Percentiles rank a stretch among this genome's conserved stretches.
Conservation (phyloP, 352 stramenopile genomes). For the Lagenidium sp. region DNA sequence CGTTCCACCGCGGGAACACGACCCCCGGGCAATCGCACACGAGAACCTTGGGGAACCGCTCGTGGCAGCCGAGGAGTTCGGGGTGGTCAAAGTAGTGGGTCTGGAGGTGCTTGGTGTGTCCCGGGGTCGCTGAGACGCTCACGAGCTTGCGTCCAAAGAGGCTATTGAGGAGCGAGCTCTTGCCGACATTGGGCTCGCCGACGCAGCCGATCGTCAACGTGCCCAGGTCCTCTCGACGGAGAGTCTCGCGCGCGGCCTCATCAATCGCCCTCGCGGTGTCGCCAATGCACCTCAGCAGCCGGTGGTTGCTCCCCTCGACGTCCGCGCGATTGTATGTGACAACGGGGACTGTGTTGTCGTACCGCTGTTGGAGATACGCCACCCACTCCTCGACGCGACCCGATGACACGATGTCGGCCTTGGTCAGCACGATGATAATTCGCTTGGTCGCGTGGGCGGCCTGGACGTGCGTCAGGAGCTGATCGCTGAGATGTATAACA, state of each 20-base stretch:
- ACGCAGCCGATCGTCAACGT: conserved; percentile 93
- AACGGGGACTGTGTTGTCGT: conserved; percentile 83
- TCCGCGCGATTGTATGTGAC: conserved; percentile 60
- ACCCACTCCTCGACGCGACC: conserved; percentile 90
- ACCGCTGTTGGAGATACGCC: conserved; percentile 74
- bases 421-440: conserved; percentile 98
- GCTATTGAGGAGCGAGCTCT: conserved; percentile 92
- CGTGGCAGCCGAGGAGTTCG: conserved; percentile 32
- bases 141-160: conserved; percentile 73
- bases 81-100: conserved; percentile 64
- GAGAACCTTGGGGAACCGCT: conserved; percentile 30
- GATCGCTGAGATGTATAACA: conserved; percentile 62
- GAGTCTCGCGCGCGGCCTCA: conserved; percentile 72
- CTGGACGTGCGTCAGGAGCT: conserved; percentile 40
- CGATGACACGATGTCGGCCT: conserved; percentile 94
- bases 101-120: conserved; percentile 78
- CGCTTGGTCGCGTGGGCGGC: conserved; percentile 66
- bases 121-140: conserved; percentile 67
- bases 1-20: conserved; percentile 66
- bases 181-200: conserved; percentile 96
- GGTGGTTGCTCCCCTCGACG: conserved; percentile 35
- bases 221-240: conserved; percentile 84
- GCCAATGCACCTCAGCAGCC: conserved; percentile 33
- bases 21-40: conserved; percentile 77
- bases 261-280: conserved; percentile 18